Percentiles rank a stretch among this genome's conserved stretches.
These are phyloP conservation scores for Niebla homalea DNA, from an alignment of 495 filamentous ascomycete genomes.

Conservation along the genomic window DNA sequence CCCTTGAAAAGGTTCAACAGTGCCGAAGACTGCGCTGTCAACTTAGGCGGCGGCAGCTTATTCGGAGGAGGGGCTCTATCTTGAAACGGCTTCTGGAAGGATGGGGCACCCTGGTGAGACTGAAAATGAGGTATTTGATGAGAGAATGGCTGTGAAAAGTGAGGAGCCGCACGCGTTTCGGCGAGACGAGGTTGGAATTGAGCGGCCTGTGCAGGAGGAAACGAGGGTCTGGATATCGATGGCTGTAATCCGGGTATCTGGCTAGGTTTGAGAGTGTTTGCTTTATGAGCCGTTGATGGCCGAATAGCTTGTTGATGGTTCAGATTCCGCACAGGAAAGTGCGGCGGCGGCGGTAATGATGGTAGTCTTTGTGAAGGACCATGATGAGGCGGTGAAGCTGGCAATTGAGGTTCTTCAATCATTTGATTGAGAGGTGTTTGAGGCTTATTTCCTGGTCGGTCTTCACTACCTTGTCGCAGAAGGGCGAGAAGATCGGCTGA, in stretches of 20 bases:
- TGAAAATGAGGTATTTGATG: not conserved
- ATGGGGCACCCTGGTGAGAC: not conserved
- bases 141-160: no score
- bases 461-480: constrained; percentile 27
- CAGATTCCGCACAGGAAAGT: constrained; percentile 26
- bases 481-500: constrained; percentile 46
- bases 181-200: no score
- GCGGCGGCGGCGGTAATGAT: constrained; percentile 28
- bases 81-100: not conserved
- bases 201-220: no score
- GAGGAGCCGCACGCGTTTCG: no score
- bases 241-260: no score
- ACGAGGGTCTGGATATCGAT: no score
- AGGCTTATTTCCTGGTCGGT: constrained; percentile 10
- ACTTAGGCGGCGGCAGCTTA: constrained; percentile 44
- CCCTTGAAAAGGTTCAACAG: constrained; percentile 53
- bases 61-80: constrained; percentile 33
- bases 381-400: constrained; percentile 28
- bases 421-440: constrained; percentile 32
- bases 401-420: constrained; percentile 22
- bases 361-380: constrained; percentile 19
- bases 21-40: constrained; percentile 49
- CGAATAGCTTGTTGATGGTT: no score
- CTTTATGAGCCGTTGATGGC: no score
- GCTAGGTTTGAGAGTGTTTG: no score